Evolutionary conservation across 371 early-diverging fungal genomes (phyloP), one percentile per base, ranked within the genome.

Genomic region (Circinella minor): DNA sequence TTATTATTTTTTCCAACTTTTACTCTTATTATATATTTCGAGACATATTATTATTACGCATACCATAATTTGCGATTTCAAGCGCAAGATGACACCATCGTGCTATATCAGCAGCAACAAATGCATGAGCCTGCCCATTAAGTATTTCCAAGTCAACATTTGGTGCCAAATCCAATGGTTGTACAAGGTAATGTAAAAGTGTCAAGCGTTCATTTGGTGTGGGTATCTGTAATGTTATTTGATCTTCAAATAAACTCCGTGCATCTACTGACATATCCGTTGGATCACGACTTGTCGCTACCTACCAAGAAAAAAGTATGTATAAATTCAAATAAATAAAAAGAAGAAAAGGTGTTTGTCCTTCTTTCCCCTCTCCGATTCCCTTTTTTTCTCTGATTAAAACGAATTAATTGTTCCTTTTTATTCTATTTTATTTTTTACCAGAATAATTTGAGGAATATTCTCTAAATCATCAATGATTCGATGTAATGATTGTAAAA

Each of bases 71-170:
- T 6, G 81, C 77, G 47, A 54, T 51, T 48, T 79, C 71, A 37
- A 74, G 75, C 0, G 89, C 88, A 18, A 80, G 74, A 36, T 69
- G 67, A 72, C 82, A 88, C 73, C 89, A 86, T 13, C 79, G 78
- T 27, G 81, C 81, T 36, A 90, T 61, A 78, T 90, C 88, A 1
- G 87, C 85, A n/a, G 86, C 83, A 10, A 85, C 67, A 68, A 84
- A 87, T 3, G 86, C 88, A 49, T 89, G 90, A 17, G 88, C 85
- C 61, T 74, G 77, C 9, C 67, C 73, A 14, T 85, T 74, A 11
- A 88, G 62, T 6, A 46, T 20, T 34, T 73, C 64, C 0, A 83
- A 20, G 39, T 70, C 68, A 1, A 73, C 65, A 4, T 64, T 9
- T 37, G 47, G 27, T 20, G 34, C 47, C 36, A 71, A 27, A 27